Conservation (phyloP, 179 eudicot species). For the Camellia oleifera region DNA sequence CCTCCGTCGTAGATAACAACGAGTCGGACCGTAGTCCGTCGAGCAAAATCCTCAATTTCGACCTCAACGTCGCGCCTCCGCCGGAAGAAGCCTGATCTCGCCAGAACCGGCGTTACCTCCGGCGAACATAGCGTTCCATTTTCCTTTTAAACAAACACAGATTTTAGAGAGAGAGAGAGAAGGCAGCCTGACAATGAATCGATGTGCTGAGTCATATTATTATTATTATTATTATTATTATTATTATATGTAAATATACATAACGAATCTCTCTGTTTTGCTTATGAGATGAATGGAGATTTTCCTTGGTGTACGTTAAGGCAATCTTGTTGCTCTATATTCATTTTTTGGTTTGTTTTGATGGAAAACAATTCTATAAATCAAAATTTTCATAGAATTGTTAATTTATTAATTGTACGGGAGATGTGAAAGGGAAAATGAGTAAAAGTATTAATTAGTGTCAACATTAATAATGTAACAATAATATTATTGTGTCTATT, state of each 20-base stretch:
- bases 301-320: not conserved
- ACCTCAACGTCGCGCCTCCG: constrained; percentile 35
- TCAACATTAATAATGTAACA: no score
- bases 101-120: not conserved
- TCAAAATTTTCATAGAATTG: not conserved
- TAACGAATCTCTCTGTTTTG: not conserved
- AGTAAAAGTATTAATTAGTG: no score
- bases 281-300: no score
- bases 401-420: no score
- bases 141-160: not conserved
- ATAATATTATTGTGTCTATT: no score
- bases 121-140: not conserved
- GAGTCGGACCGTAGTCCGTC: constrained; percentile 6
- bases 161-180: constrained; percentile 1
- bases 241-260: not conserved
- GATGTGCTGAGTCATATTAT: constrained; percentile 10
- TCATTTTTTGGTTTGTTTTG: not conserved
- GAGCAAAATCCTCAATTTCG: constrained; percentile 25
- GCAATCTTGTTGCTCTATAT: not conserved
- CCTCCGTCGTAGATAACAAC: constrained; percentile 50
- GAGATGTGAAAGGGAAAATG: no score
- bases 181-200: not conserved
- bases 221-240: not conserved
- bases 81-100: constrained; percentile 19
- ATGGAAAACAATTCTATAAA: not conserved